These are phyloP conservation scores for Scenedesmus sp. DNA, from an alignment of 163 green algal species.

Conservation along the genomic window DNA sequence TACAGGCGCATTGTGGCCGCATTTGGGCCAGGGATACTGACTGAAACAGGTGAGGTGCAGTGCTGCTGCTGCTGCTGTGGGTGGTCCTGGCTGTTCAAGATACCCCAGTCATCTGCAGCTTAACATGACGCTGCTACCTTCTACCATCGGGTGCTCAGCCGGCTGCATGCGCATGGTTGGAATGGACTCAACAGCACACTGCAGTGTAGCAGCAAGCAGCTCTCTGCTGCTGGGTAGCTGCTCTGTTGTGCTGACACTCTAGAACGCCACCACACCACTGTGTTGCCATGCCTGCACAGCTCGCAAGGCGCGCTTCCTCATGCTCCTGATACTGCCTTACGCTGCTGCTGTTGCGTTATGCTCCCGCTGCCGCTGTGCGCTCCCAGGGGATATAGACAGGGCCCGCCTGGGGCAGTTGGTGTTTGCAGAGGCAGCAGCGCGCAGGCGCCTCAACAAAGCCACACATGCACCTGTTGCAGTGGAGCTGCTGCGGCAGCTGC, in stretches of 20 bases:
- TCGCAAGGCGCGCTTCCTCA: background rate
- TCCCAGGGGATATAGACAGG: constrained; percentile 73
- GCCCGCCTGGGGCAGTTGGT: constrained; percentile 73
- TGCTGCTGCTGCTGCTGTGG: no score
- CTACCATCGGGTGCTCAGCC: no score
- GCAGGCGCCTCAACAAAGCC: constrained; percentile 78
- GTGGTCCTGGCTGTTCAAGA: background rate
- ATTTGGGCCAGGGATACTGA: constrained; percentile 74
- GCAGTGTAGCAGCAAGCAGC: no score
- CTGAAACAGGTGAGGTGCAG: constrained; percentile 59
- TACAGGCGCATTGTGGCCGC: constrained; percentile 73
- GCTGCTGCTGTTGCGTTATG: background rate
- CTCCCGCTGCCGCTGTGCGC: background rate
- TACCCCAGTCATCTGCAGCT: no score
- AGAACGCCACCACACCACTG: background rate
- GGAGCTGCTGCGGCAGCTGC: constrained; percentile 68
- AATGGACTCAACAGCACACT: no score
- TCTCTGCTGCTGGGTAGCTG: background rate
- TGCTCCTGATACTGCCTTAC: background rate
- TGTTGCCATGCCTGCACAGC: background rate
- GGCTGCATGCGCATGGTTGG: no score
- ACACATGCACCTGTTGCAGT: constrained; percentile 81
- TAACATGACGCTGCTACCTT: no score
- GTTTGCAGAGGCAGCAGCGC: constrained; percentile 68
- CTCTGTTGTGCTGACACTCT: background rate